A percentile compares a stretch with the other conserved stretches of the same genome.
These are phyloP conservation scores for Leucosporidium creatinivorum DNA, from an alignment of 768 basidiomycete genomes.

Conservation along the genomic window DNA sequence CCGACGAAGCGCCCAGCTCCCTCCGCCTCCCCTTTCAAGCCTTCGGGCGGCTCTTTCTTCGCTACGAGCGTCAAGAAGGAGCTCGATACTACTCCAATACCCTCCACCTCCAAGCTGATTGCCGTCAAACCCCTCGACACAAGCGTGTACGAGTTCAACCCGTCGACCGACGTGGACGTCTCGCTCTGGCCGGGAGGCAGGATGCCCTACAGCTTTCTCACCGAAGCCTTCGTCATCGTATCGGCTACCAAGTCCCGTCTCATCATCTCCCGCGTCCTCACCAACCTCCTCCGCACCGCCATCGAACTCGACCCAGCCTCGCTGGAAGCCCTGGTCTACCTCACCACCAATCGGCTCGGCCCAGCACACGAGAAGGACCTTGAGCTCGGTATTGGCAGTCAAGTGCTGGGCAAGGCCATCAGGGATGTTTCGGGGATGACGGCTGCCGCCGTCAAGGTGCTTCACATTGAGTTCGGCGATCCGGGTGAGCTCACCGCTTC, in stretches of 20 bases:
- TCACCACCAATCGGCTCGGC: slow-evolving; percentile 27
- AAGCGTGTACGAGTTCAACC: slow-evolving; percentile 34
- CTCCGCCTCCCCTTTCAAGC: slow-evolving; percentile 5
- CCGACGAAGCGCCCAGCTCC: slow-evolving; percentile 13
- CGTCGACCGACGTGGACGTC: slow-evolving; percentile 16
- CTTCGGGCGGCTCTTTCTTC: background rate
- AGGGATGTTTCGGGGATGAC: slow-evolving; percentile 31
- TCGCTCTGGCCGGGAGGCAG: background rate
- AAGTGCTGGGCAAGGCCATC: slow-evolving; percentile 28
- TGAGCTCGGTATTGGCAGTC: slow-evolving; percentile 45
- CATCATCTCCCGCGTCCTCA: slow-evolving; percentile 58
- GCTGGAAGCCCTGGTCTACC: slow-evolving; percentile 31
- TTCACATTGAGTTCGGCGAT: slow-evolving; percentile 65
- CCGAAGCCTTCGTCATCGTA: slow-evolving; percentile 55
- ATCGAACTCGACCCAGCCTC: slow-evolving; percentile 56
- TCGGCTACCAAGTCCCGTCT: slow-evolving; percentile 66
- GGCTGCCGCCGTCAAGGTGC: slow-evolving; percentile 50
- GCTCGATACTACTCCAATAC: background rate
- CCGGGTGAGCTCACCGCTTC: slow-evolving; percentile 56
- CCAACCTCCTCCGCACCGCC: slow-evolving; percentile 67
- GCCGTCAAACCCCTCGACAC: slow-evolving; percentile 28
- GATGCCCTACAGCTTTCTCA: slow-evolving; percentile 63
- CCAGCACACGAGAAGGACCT: slow-evolving; percentile 39
- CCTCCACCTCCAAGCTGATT: background rate
- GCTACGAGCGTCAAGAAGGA: too few relatives aligned